These are phyloP conservation scores for Geosmithia putterillii DNA, from an alignment of 2,329 filamentous ascomycete species.

Conservation along the genomic window DNA sequence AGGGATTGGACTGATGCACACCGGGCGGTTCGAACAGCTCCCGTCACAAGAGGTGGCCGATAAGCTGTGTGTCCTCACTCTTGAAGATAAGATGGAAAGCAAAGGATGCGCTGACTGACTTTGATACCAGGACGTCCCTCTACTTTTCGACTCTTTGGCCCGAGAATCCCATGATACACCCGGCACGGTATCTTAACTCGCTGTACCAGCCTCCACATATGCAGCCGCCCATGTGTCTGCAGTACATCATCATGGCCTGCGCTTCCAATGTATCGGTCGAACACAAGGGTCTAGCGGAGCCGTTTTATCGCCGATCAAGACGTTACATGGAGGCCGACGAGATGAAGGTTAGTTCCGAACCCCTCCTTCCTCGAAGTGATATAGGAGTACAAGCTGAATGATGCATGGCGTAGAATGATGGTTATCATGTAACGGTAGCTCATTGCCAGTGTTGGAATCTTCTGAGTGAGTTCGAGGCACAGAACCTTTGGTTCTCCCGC, in stretches of 20 bases:
- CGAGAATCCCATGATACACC: conserved; percentile 63
- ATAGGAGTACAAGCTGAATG: background rate
- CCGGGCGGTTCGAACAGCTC: conserved; percentile 15
- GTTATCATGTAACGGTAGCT: conserved; percentile 37
- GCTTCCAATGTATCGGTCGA: conserved; percentile 58
- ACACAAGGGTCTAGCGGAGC: conserved; percentile 54
- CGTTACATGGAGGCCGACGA: conserved; percentile 74
- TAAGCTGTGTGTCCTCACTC: conserved; percentile 10
- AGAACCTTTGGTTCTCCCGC: conserved; percentile 67
- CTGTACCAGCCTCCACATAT: conserved; percentile 57
- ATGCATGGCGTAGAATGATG: conserved; percentile 7
- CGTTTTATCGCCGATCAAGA: conserved; percentile 69
- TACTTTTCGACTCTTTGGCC: conserved; percentile 66
- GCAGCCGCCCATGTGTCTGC: conserved; percentile 65
- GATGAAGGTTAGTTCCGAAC: conserved; percentile 42
- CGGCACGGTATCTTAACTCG: conserved; percentile 55
- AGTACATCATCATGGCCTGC: conserved; percentile 72
- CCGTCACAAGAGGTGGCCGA: conserved; percentile 12
- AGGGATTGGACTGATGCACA: conserved; percentile 6
- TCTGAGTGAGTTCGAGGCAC: conserved; percentile 65
- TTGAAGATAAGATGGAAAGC: background rate
- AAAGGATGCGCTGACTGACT: background rate
- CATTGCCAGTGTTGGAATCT: conserved; percentile 70
- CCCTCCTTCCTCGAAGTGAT: background rate
- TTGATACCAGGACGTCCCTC: conserved; percentile 2